Evolutionary conservation across 179 eudicot species (phyloP).

Genomic region (Corrigiola litoralis): DNA sequence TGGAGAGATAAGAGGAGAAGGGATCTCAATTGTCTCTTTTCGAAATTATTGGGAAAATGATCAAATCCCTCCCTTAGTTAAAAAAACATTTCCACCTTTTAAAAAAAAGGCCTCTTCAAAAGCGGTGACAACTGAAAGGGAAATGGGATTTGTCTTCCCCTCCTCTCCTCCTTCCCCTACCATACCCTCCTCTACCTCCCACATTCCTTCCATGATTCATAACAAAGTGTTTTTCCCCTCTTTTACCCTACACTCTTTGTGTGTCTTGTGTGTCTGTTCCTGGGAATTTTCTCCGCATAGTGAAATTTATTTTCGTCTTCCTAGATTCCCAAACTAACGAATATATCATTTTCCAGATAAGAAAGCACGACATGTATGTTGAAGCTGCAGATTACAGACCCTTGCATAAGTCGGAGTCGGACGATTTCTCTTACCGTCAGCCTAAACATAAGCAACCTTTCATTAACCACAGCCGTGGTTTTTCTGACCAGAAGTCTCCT

Average conservation of each 20-base stretch:
- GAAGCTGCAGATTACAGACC: constrained; percentile 38
- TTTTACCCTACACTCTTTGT: neutral
- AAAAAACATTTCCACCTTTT: too few species aligned
- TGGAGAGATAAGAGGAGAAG: too few species aligned
- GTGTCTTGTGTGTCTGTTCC: neutral
- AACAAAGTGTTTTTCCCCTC: too few species aligned
- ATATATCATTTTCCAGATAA: constrained; percentile 20
- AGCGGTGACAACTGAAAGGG: too few species aligned
- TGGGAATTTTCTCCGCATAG: neutral
- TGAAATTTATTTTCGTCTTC: neutral
- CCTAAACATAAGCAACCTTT: constrained; percentile 28
- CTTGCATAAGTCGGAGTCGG: constrained; percentile 36
- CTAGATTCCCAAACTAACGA: neutral
- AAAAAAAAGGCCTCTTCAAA: too few species aligned
- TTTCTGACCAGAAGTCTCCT: constrained; percentile 38
- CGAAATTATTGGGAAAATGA: too few species aligned
- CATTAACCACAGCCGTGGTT: constrained; percentile 24
- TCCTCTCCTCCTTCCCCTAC: too few species aligned
- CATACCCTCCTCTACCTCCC: too few species aligned
- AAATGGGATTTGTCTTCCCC: too few species aligned
- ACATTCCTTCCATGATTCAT: too few species aligned
- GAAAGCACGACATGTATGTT: constrained; percentile 30
- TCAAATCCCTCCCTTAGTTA: too few species aligned
- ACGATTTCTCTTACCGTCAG: constrained; percentile 27
- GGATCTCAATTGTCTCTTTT: too few species aligned